Evolutionary conservation across 495 filamentous ascomycete species (phyloP).

Genomic region (Xylaria bambusicola): DNA sequence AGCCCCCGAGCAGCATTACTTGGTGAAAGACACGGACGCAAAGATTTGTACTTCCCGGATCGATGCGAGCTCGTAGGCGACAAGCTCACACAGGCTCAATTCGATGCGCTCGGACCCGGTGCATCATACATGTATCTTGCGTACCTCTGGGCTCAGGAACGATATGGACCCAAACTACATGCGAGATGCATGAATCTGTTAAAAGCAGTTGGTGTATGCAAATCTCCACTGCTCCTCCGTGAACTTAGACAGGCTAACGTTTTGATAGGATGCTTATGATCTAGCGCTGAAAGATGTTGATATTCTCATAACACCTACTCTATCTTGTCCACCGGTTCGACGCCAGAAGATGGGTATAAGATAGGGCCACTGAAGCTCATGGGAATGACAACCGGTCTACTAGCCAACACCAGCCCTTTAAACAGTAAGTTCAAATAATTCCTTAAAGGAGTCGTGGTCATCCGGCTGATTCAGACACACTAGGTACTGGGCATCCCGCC

Average conservation of each 20-base stretch:
- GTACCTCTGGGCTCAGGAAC: slow-evolving; percentile 34
- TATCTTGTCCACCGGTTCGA: slow-evolving; percentile 30
- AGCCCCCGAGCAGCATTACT: slow-evolving; percentile 33
- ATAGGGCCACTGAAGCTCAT: slow-evolving; percentile 44
- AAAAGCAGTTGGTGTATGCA: slow-evolving; percentile 26
- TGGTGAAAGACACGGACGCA: slow-evolving; percentile 33
- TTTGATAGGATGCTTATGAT: slow-evolving; percentile 36
- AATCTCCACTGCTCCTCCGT: background rate
- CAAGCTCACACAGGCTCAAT: slow-evolving; percentile 35
- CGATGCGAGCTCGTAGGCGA: slow-evolving; percentile 29
- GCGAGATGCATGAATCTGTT: slow-evolving; percentile 35
- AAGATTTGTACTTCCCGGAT: slow-evolving; percentile 36
- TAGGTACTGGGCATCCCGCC: slow-evolving; percentile 56
- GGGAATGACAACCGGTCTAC: slow-evolving; percentile 45
- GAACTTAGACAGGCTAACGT: background rate
- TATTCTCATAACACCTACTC: slow-evolving; percentile 52
- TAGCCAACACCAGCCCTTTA: slow-evolving; percentile 58
- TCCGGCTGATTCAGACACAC: slow-evolving; percentile 21
- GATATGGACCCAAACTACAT: slow-evolving; percentile 32
- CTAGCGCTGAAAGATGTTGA: slow-evolving; percentile 44
- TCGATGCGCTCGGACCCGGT: slow-evolving; percentile 37
- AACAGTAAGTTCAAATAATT: slow-evolving; percentile 33
- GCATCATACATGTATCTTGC: slow-evolving; percentile 37
- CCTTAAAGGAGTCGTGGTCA: background rate
- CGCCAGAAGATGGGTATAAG: slow-evolving; percentile 19